Evolutionary conservation across 2,329 filamentous ascomycete genomes (phyloP), one percentile per base, ranked within the genome.

Genomic region (Aspergillus versicolor): DNA sequence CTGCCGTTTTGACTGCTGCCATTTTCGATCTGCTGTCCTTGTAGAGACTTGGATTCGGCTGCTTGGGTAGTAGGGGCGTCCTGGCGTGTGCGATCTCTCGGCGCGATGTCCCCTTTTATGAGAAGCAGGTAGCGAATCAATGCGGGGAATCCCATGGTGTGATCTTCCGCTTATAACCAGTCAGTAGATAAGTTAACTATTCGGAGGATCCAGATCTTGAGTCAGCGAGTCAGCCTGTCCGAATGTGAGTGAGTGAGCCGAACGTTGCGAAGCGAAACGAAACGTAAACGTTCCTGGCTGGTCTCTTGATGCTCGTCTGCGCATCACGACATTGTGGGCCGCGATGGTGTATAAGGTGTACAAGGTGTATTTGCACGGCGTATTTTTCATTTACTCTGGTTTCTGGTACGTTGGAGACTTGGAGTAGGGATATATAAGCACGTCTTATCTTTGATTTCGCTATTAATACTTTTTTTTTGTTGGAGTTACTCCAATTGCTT

Each of bases 291-390:
- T 30, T 30, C 27, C 27, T 30, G 40, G 13, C 34, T 15, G 34
- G 34, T 37, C 12, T 13, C 6, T n/a, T 37, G 34, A 37, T 37
- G 34, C 34, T 37, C 32, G 34, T n/a, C 5, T 9, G 27, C 9
- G 41, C 5, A 45, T 56, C 56, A 47, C 52, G 51, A 50, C 56
- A 58, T 52, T 56, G 56, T 46, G 58, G 58, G 30, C 52, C 58
- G 40, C 32, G 56, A 61, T 61, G 55, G 52, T 58, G 58, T 54
- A 30, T 9, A 30, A 4, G 27, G 27, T 21, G 21, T 21, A 21
- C 24, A 30, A 9, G 17, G 27, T 37, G 32, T 17, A 30, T 38
- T 38, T 44, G 27, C n/a, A 22, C 13, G 3, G 13, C 7, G 41
- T 45, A 40, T 46, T 49, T 49, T 54, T 42, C 52, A 52, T 15